Conservation (phyloP, 2,329 filamentous ascomycete species). For the Chrysosphaeria jannelii region DNA sequence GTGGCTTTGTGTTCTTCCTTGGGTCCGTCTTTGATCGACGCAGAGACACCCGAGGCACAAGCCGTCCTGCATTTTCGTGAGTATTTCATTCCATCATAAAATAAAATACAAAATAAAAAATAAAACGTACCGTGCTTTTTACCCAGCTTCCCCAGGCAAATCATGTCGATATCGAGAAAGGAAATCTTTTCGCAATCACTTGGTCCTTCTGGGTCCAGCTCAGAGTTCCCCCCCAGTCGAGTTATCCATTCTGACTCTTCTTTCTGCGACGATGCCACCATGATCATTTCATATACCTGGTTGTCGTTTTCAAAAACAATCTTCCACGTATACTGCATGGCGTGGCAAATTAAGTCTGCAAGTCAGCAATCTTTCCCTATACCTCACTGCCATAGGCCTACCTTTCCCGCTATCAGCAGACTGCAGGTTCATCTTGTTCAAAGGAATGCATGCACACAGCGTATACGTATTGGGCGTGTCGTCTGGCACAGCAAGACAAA, state of each 20-base stretch:
- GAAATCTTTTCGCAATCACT: slow-evolving; percentile 21
- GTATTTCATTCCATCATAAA: too few relatives aligned
- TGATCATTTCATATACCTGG: slow-evolving; percentile 53
- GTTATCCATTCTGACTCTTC: slow-evolving; percentile 66
- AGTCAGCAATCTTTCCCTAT: too few relatives aligned
- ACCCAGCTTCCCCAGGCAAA: slow-evolving; percentile 44
- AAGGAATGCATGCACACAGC: slow-evolving; percentile 41
- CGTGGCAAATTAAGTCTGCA: slow-evolving; percentile 59
- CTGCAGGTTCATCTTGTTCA: slow-evolving; percentile 35
- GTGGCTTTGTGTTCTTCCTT: too few relatives aligned
- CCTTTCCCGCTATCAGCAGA: slow-evolving; percentile 49
- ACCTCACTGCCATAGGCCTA: too few relatives aligned
- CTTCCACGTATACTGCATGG: slow-evolving; percentile 76
- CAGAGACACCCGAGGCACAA: too few relatives aligned
- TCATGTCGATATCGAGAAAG: slow-evolving; percentile 38
- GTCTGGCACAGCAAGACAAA: slow-evolving; percentile 42
- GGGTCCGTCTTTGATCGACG: too few relatives aligned
- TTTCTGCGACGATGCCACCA: slow-evolving; percentile 55
- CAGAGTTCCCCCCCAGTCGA: slow-evolving; percentile 15
- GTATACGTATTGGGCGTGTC: slow-evolving; percentile 37
- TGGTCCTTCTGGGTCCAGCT: slow-evolving; percentile 17
- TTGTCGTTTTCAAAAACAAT: slow-evolving; percentile 51
- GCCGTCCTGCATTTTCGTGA: too few relatives aligned
- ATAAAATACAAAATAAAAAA: too few relatives aligned
- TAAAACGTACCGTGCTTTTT: too few relatives aligned